Evolutionary conservation across 2,329 filamentous ascomycete species (phyloP).

Genomic region (Phialophora verrucosa): DNA sequence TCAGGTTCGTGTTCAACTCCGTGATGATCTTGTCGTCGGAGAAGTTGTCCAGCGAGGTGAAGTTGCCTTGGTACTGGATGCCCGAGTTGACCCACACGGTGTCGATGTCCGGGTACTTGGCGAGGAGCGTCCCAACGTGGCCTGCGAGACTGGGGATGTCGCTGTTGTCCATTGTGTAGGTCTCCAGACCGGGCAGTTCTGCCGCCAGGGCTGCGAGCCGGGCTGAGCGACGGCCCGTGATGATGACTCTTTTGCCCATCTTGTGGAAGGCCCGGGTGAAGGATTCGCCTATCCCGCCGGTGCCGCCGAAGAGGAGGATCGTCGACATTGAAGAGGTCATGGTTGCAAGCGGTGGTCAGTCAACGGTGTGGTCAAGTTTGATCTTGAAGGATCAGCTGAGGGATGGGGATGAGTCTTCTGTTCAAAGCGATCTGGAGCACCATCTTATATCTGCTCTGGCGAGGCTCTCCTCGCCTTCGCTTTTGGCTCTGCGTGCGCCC

Average conservation of each 20-base stretch:
- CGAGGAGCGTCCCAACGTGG: conserved; percentile 36
- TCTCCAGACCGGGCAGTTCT: conserved; percentile 43
- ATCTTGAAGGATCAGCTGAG: background rate
- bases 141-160: conserved; percentile 34
- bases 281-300: conserved; percentile 53
- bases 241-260: conserved; percentile 41
- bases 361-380: too few species aligned
- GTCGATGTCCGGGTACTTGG: conserved; percentile 42
- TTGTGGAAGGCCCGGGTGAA: conserved; percentile 40
- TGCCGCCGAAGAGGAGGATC: conserved; percentile 46
- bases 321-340: conserved; percentile 34
- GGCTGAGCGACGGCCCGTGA: conserved; percentile 39
- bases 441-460: background rate
- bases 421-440: background rate
- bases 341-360: background rate
- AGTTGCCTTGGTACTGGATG: conserved; percentile 39
- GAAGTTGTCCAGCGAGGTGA: conserved; percentile 39
- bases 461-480: background rate
- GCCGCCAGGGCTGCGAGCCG: conserved; percentile 37
- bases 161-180: conserved; percentile 38
- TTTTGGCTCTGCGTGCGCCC: background rate
- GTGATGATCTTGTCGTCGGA: conserved; percentile 35
- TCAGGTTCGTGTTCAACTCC: conserved; percentile 42
- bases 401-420: background rate
- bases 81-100: conserved; percentile 45